A percentile compares a stretch with the other conserved stretches of the same genome.
phyloP scores from a whole-genome alignment of 345 rosid species.

The Syzygium grande region DNA sequence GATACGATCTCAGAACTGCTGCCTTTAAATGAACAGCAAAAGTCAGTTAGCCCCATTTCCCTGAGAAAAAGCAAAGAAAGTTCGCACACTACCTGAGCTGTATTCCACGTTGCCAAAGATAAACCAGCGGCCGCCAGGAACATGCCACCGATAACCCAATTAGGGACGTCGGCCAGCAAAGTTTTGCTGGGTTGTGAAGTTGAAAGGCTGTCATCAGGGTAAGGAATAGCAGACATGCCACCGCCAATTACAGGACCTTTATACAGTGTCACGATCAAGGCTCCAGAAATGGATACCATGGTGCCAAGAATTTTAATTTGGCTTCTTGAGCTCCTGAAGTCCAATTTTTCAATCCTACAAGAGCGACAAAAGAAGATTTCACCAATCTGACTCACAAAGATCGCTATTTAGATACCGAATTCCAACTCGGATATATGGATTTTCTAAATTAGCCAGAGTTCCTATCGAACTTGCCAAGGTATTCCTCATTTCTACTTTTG shows the following conservation, averaged over 20 bases:
- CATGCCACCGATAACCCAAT: conserved; percentile 42
- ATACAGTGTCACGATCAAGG: conserved; percentile 31
- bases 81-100: conserved; percentile 27
- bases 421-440: background rate
- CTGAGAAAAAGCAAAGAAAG: background rate
- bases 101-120: conserved; percentile 18
- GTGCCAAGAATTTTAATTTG: conserved; percentile 38
- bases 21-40: conserved; percentile 19
- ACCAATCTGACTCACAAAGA: background rate
- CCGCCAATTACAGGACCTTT: conserved; percentile 28
- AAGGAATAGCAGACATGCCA: background rate
- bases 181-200: conserved; percentile 1
- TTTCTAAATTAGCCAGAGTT: background rate
- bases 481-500: background rate
- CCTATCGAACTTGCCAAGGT: background rate
- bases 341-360: conserved; percentile 43
- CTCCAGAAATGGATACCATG: conserved; percentile 34
- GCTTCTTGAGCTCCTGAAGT: conserved; percentile 28
- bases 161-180: background rate
- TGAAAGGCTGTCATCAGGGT: background rate
- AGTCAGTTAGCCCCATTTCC: background rate
- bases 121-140: conserved; percentile 25
- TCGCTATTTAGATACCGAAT: background rate
- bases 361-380: background rate
- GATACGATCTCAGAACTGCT: conserved; percentile 31